Evolutionary conservation across 1,284 basidiomycete species (phyloP), one percentile per base, ranked within the genome.

Genomic region (Amylostereum areolatum): DNA sequence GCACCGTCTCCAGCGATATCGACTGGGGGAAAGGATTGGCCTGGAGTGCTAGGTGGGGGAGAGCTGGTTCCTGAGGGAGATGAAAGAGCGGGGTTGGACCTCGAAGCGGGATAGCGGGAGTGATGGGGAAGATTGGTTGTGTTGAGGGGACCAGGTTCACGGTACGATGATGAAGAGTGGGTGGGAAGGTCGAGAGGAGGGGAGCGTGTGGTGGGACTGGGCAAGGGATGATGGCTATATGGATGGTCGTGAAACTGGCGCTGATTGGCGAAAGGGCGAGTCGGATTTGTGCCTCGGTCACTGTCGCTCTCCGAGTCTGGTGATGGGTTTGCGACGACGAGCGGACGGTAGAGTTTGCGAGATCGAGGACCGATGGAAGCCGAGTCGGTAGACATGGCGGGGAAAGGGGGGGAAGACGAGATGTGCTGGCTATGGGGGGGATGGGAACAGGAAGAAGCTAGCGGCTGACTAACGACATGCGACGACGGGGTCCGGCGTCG

Each of bases 11-110:
- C 59, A 3, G 66, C 49, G 27, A 73, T 62, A 56, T 75, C 73
- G 45, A 72, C 70, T 12, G 72, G 68, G 28, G 72, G 70, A 9
- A 62, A 65, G 36, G 68, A 66, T 49, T 78, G 69, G 40, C 76
- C 76, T 8, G 83, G 82, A 3, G 85, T 85, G 58, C 72, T 77
- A 27, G 83, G 83, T 4, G 84, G 81, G 49, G 83, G 81, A 3
- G 81, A 85, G 57, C 77, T 78, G 48, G 79, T 76, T 57, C 74
- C 82, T 24, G 82, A 82, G 8, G 84, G 82, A 2, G 83, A 84
- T 6, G 83, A 83, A 46, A 80, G 72, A 40, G 78, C 68, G 52
- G 75, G 74, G 53, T 69, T 69, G 58, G 73, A 72, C 58, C 66
- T 65, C 34, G 66, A 63, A 47, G 67, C 68, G 35, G 69, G 63